Base-by-base conservation (phyloP, 2,329 filamentous ascomycete genomes). In the Scytalidium sp. region DNA sequence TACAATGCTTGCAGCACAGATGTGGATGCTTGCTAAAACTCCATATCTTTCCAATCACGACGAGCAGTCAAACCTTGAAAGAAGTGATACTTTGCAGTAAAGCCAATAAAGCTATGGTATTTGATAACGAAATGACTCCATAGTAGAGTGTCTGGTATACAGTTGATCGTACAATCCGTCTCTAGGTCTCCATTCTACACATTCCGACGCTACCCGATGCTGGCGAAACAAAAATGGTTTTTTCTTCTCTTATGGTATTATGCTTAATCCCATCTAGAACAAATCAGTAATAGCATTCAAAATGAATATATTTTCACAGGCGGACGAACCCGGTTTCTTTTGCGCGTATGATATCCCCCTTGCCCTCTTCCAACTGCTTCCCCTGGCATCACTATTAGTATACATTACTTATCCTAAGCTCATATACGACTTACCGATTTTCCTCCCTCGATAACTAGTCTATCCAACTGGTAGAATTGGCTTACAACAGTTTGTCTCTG, bases 401-500 rank as follows among this genome's bases (percentile, higher is more conserved):
- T 15, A 42, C 15, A 51, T 61, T 32, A 60, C 51, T 36, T 27
- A 10, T 6, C 20, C 10, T 10, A 17, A 19, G 60, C 57, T 55
- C 58, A 46, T 41, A 42, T 46, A 47, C 45, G 48, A 73, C 80
- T 57, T 79, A 90, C 87, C 62, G 87, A 83, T 68, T 90, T 86
- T 51, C 89, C 87, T 17, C 88, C 88, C 71, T 99, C 94, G 0
- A 99, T 89, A 13, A 99, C 94, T 70, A 99, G 79, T 64, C 84
- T 80, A 66, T 97, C 92, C 55, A 95, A 70, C 72, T 97, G 88
- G 74, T 90, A 97, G 73, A 97, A 97, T 67, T 96, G 89, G 67
- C 91, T 95, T 64, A 99, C 83, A 45, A 94, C 80, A 10, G 93
- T 95, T 87, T 97, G 94, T 67, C 94, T 86, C 94, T 97, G 74